Conservation (phyloP, 1,284 basidiomycete genomes). For the Xerocomus nothofagi region DNA sequence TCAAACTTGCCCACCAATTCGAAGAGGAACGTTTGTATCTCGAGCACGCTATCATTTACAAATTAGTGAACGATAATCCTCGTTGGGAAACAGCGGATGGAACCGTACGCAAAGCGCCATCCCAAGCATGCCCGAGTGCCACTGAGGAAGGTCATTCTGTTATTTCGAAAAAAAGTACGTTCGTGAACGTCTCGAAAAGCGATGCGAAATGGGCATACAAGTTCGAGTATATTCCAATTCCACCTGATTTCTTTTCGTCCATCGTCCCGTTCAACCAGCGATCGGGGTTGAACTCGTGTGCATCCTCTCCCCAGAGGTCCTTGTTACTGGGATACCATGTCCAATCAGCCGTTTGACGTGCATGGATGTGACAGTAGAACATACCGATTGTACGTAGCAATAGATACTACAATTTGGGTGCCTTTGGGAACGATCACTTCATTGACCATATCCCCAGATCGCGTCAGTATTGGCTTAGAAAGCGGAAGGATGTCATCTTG, state of each 20-base stretch:
- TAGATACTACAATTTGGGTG: constrained; percentile 34
- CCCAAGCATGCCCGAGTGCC: constrained; percentile 46
- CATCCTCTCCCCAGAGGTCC: constrained; percentile 50
- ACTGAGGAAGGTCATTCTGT: constrained; percentile 44
- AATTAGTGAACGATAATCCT: not conserved
- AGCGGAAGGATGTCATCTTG: constrained; percentile 48
- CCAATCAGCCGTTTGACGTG: not conserved
- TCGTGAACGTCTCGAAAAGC: not conserved
- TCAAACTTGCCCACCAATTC: constrained; percentile 51
- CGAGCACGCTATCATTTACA: constrained; percentile 36
- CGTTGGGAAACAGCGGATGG: not conserved
- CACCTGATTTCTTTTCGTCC: constrained; percentile 35
- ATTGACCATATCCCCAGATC: constrained; percentile 36
- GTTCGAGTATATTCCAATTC: constrained; percentile 50
- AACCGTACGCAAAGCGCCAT: constrained; percentile 45
- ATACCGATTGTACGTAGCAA: constrained; percentile 41
- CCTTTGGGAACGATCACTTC: constrained; percentile 40
- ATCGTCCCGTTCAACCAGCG: constrained; percentile 44
- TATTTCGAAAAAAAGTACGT: too few relatives aligned
- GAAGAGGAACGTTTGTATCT: constrained; percentile 50
- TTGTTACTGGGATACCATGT: constrained; percentile 33
- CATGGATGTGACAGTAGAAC: not conserved
- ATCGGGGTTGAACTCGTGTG: constrained; percentile 48
- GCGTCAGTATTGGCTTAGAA: constrained; percentile 40
- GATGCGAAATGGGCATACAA: constrained; percentile 36